A percentile compares a stretch with the other conserved stretches of the same genome.
Evolutionary conservation across 2,329 filamentous ascomycete species (phyloP).

Genomic region (Tolypocladium cylindrosporum): DNA sequence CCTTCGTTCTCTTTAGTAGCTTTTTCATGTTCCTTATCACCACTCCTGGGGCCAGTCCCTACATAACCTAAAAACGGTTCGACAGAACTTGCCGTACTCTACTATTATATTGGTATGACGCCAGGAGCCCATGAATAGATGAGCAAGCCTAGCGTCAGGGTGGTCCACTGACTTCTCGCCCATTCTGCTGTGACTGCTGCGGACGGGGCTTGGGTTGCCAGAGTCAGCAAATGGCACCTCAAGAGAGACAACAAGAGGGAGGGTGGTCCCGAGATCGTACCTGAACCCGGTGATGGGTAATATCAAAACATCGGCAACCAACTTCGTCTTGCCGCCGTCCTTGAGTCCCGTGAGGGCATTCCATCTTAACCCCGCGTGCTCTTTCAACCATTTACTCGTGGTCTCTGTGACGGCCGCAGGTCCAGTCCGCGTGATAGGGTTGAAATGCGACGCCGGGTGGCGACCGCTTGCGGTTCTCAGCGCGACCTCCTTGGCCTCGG

Average conservation of each 20-base stretch:
- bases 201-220: not conserved
- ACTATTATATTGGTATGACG: not conserved
- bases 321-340: not conserved
- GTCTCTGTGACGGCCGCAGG: not conserved
- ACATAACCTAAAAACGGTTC: not conserved
- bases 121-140: not conserved
- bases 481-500: not conserved
- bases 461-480: not conserved
- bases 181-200: not conserved
- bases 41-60: not conserved
- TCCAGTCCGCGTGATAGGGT: not conserved
- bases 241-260: not conserved
- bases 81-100: not conserved
- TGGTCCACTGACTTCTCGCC: not conserved
- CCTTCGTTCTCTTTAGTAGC: not conserved
- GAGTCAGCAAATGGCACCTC: not conserved
- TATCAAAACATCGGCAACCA: not conserved
- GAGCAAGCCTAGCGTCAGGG: not conserved
- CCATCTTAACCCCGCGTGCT: not conserved
- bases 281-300: not conserved
- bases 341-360: not conserved
- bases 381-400: not conserved
- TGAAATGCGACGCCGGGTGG: not conserved
- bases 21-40: not conserved
- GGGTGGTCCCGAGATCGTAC: not conserved